Evolutionary conservation across 139 green algal species (phyloP).

Genomic region (Picochlorum sp.): DNA sequence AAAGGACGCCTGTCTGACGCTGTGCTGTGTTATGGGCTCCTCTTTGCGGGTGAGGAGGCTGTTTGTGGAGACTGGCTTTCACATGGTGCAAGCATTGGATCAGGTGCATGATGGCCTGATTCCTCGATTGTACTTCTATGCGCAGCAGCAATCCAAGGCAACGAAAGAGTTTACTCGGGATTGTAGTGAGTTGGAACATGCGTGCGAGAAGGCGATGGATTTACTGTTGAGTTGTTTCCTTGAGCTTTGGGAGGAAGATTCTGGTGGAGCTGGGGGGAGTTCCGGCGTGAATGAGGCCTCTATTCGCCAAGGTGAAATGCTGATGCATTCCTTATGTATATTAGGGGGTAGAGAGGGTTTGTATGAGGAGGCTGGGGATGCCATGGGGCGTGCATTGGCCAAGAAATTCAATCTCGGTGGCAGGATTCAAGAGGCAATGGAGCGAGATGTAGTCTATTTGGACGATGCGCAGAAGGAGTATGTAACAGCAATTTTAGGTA

Average conservation of each 20-base stretch:
- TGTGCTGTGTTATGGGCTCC: conserved; percentile 46
- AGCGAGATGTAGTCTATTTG: conserved; percentile 37
- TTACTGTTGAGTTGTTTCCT: conserved; percentile 29
- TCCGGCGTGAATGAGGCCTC: conserved; percentile 6
- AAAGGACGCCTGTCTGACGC: conserved; percentile 46
- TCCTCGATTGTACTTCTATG: not conserved
- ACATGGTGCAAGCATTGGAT: conserved; percentile 12
- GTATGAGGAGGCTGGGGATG: not conserved
- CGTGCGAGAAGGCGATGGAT: conserved; percentile 14
- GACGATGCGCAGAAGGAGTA: conserved; percentile 72
- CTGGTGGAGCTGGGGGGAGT: not conserved
- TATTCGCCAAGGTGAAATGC: conserved; percentile 39
- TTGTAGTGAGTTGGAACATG: conserved; percentile 16
- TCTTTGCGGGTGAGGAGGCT: conserved; percentile 31
- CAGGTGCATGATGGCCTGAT: conserved; percentile 22
- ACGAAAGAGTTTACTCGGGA: not conserved
- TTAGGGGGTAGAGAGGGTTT: conserved; percentile 24
- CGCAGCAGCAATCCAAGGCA: not conserved
- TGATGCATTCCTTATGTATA: conserved; percentile 48
- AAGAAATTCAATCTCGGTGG: conserved; percentile 11
- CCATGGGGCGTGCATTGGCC: conserved; percentile 10
- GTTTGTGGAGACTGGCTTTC: conserved; percentile 26
- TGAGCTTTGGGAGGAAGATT: not conserved
- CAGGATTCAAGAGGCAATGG: conserved; percentile 14
- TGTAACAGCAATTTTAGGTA: conserved; percentile 52